Evolutionary conservation across 2,329 filamentous ascomycete species (phyloP), one percentile per base, ranked within the genome.

Genomic region (Diaporthe nobilis): DNA sequence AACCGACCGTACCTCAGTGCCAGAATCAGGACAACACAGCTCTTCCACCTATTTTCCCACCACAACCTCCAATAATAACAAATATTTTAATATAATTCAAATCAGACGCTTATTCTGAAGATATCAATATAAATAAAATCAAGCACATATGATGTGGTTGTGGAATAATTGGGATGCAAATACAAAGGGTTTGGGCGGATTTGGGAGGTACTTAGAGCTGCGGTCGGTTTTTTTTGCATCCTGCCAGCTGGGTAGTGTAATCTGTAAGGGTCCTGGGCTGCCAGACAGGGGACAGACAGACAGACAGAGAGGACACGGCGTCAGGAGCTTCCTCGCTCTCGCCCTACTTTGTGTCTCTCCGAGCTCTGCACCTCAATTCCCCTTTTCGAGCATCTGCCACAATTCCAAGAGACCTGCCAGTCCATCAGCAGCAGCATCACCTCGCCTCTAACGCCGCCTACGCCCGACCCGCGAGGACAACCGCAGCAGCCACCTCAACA

Each of bases 311-410:
- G 65, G 65, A 70, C 65, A 70, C 65, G 65, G 49, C 47, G 31
- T 55, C 65, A 55, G 49, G 65, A 42, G 65, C 65, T 70, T 42
- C 47, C 65, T 70, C 49, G 31, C 34, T 39, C n/a, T 31, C 65
- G 65, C 65, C 49, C 34, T 70, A 9, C 65, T 42, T 55, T 53
- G 47, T 15, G 34, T 39, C 65, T 55, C 49, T 34, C 47, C 49
- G n/a, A 70, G 65, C 65, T 55, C 34, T 70, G 65, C 65, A 55
- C n/a, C 47, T 42, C 65, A 42, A 70, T 68, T 70, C 34, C 65
- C 65, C 65, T 37, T 70, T 55, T 55, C 49, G 65, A 70, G 20
- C 6, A 47, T 65, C 58, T 39, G 31, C 13, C 63, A 68, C 47
- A 49, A 31, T 68, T 47, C 37, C 47, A 37, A 22, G 25, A 51